Evolutionary conservation across 2,329 filamentous ascomycete species (phyloP), one percentile per base, ranked within the genome.

Genomic region (Orbilia brochopaga): DNA sequence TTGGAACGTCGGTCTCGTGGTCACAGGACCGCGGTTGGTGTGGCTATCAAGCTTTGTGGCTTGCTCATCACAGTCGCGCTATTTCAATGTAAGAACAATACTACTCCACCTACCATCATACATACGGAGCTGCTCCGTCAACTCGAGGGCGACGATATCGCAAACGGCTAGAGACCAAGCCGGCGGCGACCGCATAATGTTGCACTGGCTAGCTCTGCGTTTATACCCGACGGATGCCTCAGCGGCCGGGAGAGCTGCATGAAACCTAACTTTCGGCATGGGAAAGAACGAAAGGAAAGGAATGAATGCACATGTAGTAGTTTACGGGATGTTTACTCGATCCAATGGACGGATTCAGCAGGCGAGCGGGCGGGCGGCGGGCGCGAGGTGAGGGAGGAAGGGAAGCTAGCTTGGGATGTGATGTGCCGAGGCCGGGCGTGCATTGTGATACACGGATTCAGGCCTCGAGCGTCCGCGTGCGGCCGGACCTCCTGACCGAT

Each of bases 1-100:
- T 32, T 10, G 40, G 21, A 15, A n/a, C 42, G 46, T 27, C 21
- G 52, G 46, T 63, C 10, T 11, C 52, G 19, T 40, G 40, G 35
- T 48, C 8, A 17, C 15, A 15, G 17, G 4, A 23, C 44, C 44
- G 48, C 53, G 50, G 7, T 17, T 24, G 32, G n/a, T 52, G 40
- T 35, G 11, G 35, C 51, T 27, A 55, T 50, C 32, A 70, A 63
- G 66, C 59, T 70, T 63, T 60, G 65, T 69, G 58, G 65, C 65
- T 58, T 50, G 46, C 32, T 35, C 13, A 17, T 32, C 27, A 19
- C 44, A 19, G 21, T 21, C 11, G 11, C 3, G n/a, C 17, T 10
- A 21, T 11, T 17, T 8, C 27, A 32, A 32, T 32, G n/a, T n/a
- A n/a, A n/a, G n/a, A n/a, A n/a, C n/a, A n/a, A n/a, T n/a, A n/a